Base-by-base conservation (phyloP, 768 basidiomycete species). In the Phaeotremella skinneri region DNA sequence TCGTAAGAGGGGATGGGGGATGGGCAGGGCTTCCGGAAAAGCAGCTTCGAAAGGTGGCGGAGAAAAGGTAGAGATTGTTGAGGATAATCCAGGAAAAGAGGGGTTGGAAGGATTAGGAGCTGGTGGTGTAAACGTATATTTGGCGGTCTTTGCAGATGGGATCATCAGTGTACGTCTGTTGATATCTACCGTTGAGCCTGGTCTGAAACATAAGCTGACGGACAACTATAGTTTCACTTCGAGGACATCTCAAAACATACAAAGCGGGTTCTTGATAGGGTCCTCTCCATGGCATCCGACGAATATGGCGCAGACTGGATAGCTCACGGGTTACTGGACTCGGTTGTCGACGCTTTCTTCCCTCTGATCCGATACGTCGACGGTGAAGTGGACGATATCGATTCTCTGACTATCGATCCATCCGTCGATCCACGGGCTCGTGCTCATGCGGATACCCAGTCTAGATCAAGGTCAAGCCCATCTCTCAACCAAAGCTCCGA, bases 331-430 rank as follows among this genome's bases (percentile, higher is more conserved):
- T 82, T 96, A 55, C 79, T 97, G 63, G 93, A 96, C 70, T 93
- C 91, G 1, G 85, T 97, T 52, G 91, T 97, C 21, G 92, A 97
- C 72, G 87, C 89, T 0, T 93, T 93, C 78, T 91, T 91, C 74
- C 76, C 76, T 14, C 82, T 91, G 58, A 79, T 92, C 58, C 83
- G 86, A 63, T 85, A 85, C 58, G 87, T 96, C 34, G 90, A 90
- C 69, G 81, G 81, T 48, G 92, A 94, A 70, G 86, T 90, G 2
- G 81, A 85, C 59, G 83, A 83, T 17, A 85, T 93, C 53, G 90
- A 93, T 68, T 80, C 83, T 13, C 76, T 89, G 37, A 84, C 92
- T 6, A 75, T 78, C 21, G 77, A 80, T 58, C 80, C 79, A 11
- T 64, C 77, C 25, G 64, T 52, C n/a, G 64, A 73, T 49, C 68